These are phyloP conservation scores for Penicillium psychrosexuale DNA, from an alignment of 2,329 filamentous ascomycete species.

Conservation along the genomic window DNA sequence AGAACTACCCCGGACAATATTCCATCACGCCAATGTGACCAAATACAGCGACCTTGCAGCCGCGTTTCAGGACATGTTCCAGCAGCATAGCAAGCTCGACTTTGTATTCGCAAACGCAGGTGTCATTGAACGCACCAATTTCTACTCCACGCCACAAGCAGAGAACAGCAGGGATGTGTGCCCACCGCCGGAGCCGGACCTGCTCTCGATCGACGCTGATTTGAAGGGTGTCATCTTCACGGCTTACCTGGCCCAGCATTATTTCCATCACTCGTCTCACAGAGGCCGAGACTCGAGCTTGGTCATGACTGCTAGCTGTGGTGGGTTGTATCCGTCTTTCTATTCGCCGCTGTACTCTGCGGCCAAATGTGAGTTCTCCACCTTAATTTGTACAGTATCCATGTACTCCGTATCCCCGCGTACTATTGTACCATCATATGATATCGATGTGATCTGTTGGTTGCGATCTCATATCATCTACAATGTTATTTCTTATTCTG, in stretches of 20 bases:
- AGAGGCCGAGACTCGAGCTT: slow-evolving; percentile 25
- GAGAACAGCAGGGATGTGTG: slow-evolving; percentile 7
- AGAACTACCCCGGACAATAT: slow-evolving; percentile 33
- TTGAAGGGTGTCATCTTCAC: slow-evolving; percentile 44
- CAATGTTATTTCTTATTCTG: too few species aligned
- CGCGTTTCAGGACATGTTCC: slow-evolving; percentile 41
- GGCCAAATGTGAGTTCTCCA: slow-evolving; percentile 30
- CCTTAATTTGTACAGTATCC: not conserved
- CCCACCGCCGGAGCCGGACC: slow-evolving; percentile 32
- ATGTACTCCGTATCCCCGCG: not conserved
- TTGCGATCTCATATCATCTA: not conserved
- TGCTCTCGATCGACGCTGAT: slow-evolving; percentile 42
- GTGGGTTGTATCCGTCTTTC: slow-evolving; percentile 38
- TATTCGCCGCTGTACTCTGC: slow-evolving; percentile 40
- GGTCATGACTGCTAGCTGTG: slow-evolving; percentile 40
- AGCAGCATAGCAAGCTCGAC: slow-evolving; percentile 38
- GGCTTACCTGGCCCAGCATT: slow-evolving; percentile 41
- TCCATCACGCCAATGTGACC: slow-evolving; percentile 34
- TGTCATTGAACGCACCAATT: slow-evolving; percentile 43
- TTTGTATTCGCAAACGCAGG: slow-evolving; percentile 53
- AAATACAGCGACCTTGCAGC: slow-evolving; percentile 34
- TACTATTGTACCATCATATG: not conserved
- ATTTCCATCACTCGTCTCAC: slow-evolving; percentile 35
- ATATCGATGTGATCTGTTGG: not conserved
- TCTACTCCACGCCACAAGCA: slow-evolving; percentile 35